Base-by-base conservation (phyloP, 306 rosid genomes). In the Gastrolobium villosum region DNA sequence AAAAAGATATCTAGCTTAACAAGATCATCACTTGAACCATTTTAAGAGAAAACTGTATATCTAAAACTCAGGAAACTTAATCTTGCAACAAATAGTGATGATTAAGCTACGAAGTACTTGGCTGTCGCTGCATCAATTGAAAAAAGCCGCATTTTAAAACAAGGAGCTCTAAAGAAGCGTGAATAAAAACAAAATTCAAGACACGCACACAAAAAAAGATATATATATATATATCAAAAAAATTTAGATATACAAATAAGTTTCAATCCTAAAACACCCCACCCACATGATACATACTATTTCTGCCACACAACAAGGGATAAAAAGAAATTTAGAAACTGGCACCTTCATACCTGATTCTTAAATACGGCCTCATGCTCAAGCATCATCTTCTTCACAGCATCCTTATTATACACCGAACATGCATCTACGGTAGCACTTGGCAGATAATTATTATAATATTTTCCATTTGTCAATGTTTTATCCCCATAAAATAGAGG, bases 311-410 rank as follows among this genome's bases (percentile, higher is more conserved):
- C 31, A 49, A 64, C 7, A 39, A 62, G 65, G 28, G 44, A 36
- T 34, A 26, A 59, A 52, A 10, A 52, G 68, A 69, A 56, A 65
- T 10, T 3, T 26, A 69, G 64, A 79, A 57, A 62, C 15, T 3
- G 26, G 61, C 60, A 28, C 56, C 30, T 53, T 43, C 59, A 63
- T 82, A 95, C 99, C 97, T 95, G 99, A 50, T 46, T 75, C 88
- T 89, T 91, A 84, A 95, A 95, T 72, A 70, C 60, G 34, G 96
- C 94, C 81, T 95, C 99, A 53, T 95, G 99, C 84, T 91, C 87
- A 39, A 95, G 94, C 97, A 95, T 95, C 75, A 44, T 93, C 78
- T 14, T 91, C 96, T 93, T 95, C 67, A 95, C 88, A 46, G 31
- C 81, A 85, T 95, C 96, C 85, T 84, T 93, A 70, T 91, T 94